Percentiles rank a stretch among this genome's conserved stretches.
These are phyloP conservation scores for Flaveria ramosissima DNA, from an alignment of 129 eudicot species.

Conservation along the genomic window DNA sequence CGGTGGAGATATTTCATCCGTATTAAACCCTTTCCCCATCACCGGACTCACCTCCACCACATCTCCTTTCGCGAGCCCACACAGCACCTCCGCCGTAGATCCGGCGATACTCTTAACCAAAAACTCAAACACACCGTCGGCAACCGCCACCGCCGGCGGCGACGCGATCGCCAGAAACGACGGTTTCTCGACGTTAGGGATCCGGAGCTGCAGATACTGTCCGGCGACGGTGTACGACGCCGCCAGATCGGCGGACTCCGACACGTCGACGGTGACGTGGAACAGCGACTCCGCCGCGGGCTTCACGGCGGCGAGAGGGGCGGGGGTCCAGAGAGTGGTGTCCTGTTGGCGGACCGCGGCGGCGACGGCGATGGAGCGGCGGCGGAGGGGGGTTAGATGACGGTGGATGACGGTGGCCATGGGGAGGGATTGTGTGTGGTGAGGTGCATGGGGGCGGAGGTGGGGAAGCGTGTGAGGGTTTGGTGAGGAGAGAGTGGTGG, in stretches of 20 bases:
- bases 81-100: conserved; percentile 86
- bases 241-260: conserved; percentile 63
- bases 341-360: conserved; percentile 73
- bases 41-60: conserved; percentile 69
- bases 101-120: conserved; percentile 72
- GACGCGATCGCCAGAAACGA: conserved; percentile 88
- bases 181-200: conserved; percentile 58
- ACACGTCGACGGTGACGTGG: conserved; percentile 77
- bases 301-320: conserved; percentile 55
- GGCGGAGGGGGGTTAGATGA: conserved; percentile 45
- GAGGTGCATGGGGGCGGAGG: conserved; percentile 59
- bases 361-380: conserved; percentile 46
- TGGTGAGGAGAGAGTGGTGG: conserved; percentile 36
- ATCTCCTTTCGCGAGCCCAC: conserved; percentile 73
- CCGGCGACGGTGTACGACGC: conserved; percentile 68
- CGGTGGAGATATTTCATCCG: conserved; percentile 65
- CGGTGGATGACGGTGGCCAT: conserved; percentile 67
- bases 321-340: conserved; percentile 59
- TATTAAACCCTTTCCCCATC: conserved; percentile 74
- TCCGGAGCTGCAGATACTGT: conserved; percentile 82
- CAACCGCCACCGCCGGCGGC: conserved; percentile 59
- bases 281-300: conserved; percentile 90
- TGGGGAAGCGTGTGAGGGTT: conserved; percentile 40
- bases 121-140: conserved; percentile 73
- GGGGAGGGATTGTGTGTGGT: conserved; percentile 39